Base-by-base conservation (phyloP, 306 rosid species). In the Phaseolus lunatus region DNA sequence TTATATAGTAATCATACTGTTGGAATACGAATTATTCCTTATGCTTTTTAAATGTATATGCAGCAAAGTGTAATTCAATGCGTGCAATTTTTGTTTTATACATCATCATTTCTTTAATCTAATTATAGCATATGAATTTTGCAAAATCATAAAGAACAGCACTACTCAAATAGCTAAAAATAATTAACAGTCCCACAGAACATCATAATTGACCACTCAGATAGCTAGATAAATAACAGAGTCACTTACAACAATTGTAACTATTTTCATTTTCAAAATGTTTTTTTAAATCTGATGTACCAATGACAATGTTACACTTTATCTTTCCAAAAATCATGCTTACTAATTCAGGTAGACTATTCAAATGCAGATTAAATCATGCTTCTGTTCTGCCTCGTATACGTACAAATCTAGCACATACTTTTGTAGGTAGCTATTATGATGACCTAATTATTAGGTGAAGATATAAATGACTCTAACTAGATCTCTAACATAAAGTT, bases 11-110 rank as follows among this genome's bases (percentile, higher is more conserved):
- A 29, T 62, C 44, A 31, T 62, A 33, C 31, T 16, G n/a, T n/a
- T n/a, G 68, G 68, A 33, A 63, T 63, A 33, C 47, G 47, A 33
- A 63, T 63, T 63, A 31, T 31, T 31, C 67, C 67, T 62, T 29
- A n/a, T 29, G 43, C 14, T 8, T 62, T 61, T 62, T 61, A 27
- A 15, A 61, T 15, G 9, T 61, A 16, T 5, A 27, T 31, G 44
- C 33, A 31, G 0, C 44, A 61, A 61, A 31, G 67, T 14, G 45
- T 62, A 62, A n/a, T 15, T 3, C 0, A 62, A 15, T 33, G 68
- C 15, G 2, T 62, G 7, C 45, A 31, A 33, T 16, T 62, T 62
- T 62, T 31, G 24, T 16, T 62, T 27, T n/a, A 33, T 61, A 15
- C 20, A 61, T 61, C 41, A 59, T 59, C 67, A 61, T 61, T 61